Percentiles rank a stretch among this genome's conserved stretches.
phyloP scores from a whole-genome alignment of 2,329 filamentous ascomycete genomes.

The Metarhizium guizhouense region DNA sequence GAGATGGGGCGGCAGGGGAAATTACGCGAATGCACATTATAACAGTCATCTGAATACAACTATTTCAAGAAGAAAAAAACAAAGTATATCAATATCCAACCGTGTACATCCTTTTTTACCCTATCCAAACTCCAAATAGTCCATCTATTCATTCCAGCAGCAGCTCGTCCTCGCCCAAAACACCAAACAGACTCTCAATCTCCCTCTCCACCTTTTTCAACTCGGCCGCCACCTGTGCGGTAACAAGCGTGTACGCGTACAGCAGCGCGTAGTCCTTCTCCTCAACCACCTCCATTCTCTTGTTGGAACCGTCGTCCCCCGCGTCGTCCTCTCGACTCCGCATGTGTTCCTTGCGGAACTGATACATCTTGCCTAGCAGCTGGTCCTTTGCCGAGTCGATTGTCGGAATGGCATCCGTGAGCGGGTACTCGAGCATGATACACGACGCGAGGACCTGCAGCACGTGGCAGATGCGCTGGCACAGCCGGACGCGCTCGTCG shows the following conservation, averaged over 20 bases:
- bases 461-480: conserved; percentile 84
- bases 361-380: conserved; percentile 77
- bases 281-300: conserved; percentile 34
- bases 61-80: too few relatives aligned
- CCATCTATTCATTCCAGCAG: conserved; percentile 45
- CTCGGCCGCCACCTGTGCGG: conserved; percentile 57
- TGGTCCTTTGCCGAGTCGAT: conserved; percentile 74
- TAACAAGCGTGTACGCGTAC: conserved; percentile 78
- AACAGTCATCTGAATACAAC: not conserved
- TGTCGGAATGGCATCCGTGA: conserved; percentile 81
- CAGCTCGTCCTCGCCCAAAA: conserved; percentile 51
- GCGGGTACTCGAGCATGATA: conserved; percentile 87
- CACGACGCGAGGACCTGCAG: conserved; percentile 80
- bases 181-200: conserved; percentile 54
- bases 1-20: conserved; percentile 56
- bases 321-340: conserved; percentile 14
- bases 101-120: not conserved
- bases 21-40: conserved; percentile 55
- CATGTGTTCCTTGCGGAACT: conserved; percentile 65
- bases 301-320: conserved; percentile 13
- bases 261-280: conserved; percentile 83
- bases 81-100: not conserved
- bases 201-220: conserved; percentile 50
- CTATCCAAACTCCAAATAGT: too few relatives aligned
- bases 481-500: conserved; percentile 70